Percentiles rank a stretch among this genome's conserved stretches.
Evolutionary conservation across 805 yeast genomes (phyloP).

Genomic region (Yamadazyma phyllophila): DNA sequence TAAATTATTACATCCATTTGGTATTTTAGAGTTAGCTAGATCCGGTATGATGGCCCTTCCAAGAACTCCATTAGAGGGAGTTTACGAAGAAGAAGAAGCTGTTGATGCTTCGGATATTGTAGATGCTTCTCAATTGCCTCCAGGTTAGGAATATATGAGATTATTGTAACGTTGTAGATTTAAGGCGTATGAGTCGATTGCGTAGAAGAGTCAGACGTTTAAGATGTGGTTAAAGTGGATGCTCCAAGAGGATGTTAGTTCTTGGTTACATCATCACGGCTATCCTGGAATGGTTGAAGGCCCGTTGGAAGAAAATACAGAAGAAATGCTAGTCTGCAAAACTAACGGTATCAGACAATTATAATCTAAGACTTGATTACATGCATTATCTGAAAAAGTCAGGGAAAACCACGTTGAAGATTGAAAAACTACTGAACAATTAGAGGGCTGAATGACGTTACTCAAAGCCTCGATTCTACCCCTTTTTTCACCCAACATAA

Average conservation of each 20-base stretch:
- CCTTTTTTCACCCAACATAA: not conserved
- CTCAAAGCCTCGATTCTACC: not conserved
- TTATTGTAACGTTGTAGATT: not conserved
- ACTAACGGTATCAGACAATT: no score
- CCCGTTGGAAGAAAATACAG: not conserved
- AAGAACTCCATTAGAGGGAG: conserved; percentile 79
- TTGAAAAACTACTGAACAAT: no score
- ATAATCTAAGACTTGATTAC: no score
- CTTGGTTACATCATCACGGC: no score
- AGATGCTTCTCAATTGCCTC: conserved; percentile 89
- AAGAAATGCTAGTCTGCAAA: not conserved
- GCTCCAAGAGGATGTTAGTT: no score
- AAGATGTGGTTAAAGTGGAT: no score
- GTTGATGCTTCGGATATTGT: conserved; percentile 67
- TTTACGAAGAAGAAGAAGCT: conserved; percentile 42
- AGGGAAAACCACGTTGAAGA: no score
- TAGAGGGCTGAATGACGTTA: not conserved
- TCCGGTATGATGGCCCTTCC: conserved; percentile 99
- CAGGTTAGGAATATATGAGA: conserved; percentile 59
- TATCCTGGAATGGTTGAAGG: no score
- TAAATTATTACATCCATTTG: conserved; percentile 90
- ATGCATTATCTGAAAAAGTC: no score
- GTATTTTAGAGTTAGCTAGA: conserved; percentile 93
- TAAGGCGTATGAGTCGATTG: no score
- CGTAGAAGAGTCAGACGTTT: no score